Evolutionary conservation across 1,284 basidiomycete genomes (phyloP).

Genomic region (Trichosporon asahii): DNA sequence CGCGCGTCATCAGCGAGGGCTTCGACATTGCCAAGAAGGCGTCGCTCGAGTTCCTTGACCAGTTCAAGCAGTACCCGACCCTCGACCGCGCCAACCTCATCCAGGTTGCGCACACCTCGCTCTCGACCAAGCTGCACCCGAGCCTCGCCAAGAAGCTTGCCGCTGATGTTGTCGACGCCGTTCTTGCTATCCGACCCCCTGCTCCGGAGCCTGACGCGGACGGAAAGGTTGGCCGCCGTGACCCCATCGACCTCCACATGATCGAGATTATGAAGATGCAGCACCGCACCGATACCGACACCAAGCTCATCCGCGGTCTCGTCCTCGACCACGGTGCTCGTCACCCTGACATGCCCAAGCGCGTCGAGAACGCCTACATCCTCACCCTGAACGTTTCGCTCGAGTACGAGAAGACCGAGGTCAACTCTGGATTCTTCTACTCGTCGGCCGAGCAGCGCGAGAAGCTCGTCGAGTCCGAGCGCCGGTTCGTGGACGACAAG

Average conservation of each 20-base stretch:
- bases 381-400: conserved; percentile 95
- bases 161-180: conserved; percentile 91
- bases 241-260: conserved; percentile 99
- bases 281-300: conserved; percentile 95
- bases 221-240: conserved; percentile 67
- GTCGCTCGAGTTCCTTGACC: conserved; percentile 81
- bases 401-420: conserved; percentile 99
- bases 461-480: conserved; percentile 96
- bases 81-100: conserved; percentile 88
- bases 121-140: conserved; percentile 87
- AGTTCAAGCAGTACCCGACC: conserved; percentile 67
- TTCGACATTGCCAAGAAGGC: conserved; percentile 98
- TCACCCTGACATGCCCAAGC: conserved; percentile 99
- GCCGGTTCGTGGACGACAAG: conserved; percentile 89
- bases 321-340: conserved; percentile 88
- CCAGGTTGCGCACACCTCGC: conserved; percentile 88
- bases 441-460: conserved; percentile 97
- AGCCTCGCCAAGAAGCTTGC: conserved; percentile 83
- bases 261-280: conserved; percentile 99
- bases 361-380: conserved; percentile 94
- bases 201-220: conserved; percentile 56
- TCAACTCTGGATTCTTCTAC: conserved; percentile 99
- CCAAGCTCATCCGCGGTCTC: conserved; percentile 90
- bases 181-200: conserved; percentile 78
- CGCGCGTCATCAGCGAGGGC: conserved; percentile 90